These are phyloP conservation scores for Boeremia lycopersici DNA, from an alignment of 2,329 filamentous ascomycete species.

Conservation along the genomic window DNA sequence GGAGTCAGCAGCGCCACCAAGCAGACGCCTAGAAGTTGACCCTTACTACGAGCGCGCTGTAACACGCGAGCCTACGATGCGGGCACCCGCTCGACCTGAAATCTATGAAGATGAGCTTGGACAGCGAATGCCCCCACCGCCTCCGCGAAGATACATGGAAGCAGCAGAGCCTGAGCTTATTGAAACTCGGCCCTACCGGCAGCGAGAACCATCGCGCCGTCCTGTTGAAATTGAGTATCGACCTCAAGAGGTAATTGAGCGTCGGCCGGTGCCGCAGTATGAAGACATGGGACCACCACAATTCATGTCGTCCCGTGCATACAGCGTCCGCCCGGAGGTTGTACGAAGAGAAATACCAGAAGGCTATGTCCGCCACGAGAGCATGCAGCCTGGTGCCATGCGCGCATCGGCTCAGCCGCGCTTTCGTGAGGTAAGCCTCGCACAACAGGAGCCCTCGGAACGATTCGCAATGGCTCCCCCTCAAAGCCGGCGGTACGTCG, in stretches of 20 bases:
- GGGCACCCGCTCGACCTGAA: slow-evolving; percentile 57
- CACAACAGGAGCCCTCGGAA: slow-evolving; percentile 43
- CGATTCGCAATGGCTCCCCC: slow-evolving; percentile 39
- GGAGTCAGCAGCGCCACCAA: slow-evolving; percentile 61
- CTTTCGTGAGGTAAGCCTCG: slow-evolving; percentile 50
- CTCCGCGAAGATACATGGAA: slow-evolving; percentile 59
- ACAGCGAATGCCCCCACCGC: slow-evolving; percentile 55
- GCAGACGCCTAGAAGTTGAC: slow-evolving; percentile 58
- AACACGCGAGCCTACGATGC: slow-evolving; percentile 59
- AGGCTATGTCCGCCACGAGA: slow-evolving; percentile 47
- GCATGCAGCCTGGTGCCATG: slow-evolving; percentile 49
- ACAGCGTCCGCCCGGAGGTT: slow-evolving; percentile 49
- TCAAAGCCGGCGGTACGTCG: slow-evolving; percentile 49
- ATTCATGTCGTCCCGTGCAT: slow-evolving; percentile 41
- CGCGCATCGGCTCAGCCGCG: slow-evolving; percentile 40
- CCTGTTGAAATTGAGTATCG: slow-evolving; percentile 49
- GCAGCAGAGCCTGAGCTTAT: slow-evolving; percentile 64
- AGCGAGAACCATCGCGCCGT: slow-evolving; percentile 63
- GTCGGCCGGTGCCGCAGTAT: slow-evolving; percentile 39
- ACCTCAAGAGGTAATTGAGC: slow-evolving; percentile 31
- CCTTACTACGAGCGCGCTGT: slow-evolving; percentile 70
- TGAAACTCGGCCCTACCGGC: slow-evolving; percentile 62
- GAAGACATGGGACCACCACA: slow-evolving; percentile 48
- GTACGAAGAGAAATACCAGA: slow-evolving; percentile 42
- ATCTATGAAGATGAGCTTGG: slow-evolving; percentile 50